Base-by-base conservation (phyloP, 1,284 basidiomycete genomes). In the Rhodotorula sp. region DNA sequence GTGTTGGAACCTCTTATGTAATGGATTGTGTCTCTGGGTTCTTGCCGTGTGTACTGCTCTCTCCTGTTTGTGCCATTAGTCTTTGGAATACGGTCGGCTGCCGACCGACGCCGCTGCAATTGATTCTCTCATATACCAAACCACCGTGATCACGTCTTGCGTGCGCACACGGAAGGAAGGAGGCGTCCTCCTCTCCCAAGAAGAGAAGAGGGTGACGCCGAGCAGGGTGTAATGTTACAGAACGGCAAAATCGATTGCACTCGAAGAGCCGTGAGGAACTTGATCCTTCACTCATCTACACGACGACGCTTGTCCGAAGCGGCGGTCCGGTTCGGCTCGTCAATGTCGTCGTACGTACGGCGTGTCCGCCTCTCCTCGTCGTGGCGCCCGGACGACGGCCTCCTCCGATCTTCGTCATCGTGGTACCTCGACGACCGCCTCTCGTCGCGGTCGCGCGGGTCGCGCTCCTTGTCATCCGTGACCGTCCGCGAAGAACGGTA, bases 291-390 rank as follows among this genome's bases (percentile, higher is more conserved):
- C 48, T 48, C 46, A 17, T 67, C 66, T 6, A 67, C 17, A 54
- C 55, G 49, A 46, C 60, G 66, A 22, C 66, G 60, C 48, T 67
- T 67, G 24, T 67, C 66, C 48, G 56, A 30, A 18, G 26, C 45
- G 37, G 37, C 37, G 15, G 24, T 53, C 33, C 49, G n/a, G 26
- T 62, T 45, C 48, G 60, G 60, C 37, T 56, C 66, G 55, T 67
- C 66, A 17, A 67, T 67, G 37, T 67, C 66, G 48, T 67, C 66
- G 60, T 67, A 67, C 33, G 66, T 60, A 17, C 66, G 46, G 26
- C 61, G 17, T 46, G 54, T 62, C 60, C 66, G 22, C 26, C 66
- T 42, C 15, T 67, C 66, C 37, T 61, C 60, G 46, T 56, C 65
- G 22, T 37, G 20, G 20, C 46, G 17, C 30, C 64, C 59, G 26